Conservation (phyloP, 768 basidiomycete genomes). For the Boletus eberwhitei region DNA sequence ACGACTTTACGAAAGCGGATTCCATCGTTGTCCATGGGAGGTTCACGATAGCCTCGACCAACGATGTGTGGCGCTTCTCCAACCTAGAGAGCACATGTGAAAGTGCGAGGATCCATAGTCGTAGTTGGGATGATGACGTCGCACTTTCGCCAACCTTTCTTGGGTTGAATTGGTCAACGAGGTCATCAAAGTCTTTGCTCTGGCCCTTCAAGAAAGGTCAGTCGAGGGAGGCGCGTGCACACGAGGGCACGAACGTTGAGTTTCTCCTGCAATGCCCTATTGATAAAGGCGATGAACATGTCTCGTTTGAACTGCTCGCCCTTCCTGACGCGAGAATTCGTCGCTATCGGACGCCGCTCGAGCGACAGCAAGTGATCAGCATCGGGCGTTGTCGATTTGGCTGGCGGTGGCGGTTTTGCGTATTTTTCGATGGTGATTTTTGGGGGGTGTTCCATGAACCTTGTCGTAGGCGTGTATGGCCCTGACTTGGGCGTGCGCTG, state of each 20-base stretch:
- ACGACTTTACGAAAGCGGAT: conserved; percentile 77
- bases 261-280: conserved; percentile 77
- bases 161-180: conserved; percentile 81
- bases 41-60: conserved; percentile 83
- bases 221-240: conserved; percentile 5
- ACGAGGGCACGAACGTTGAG: conserved; percentile 48
- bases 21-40: conserved; percentile 96
- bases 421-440: conserved; percentile 45
- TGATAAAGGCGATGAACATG: conserved; percentile 81
- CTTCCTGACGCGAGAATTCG: conserved; percentile 74
- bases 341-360: conserved; percentile 59
- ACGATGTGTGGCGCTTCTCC: conserved; percentile 70
- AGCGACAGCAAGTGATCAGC: conserved; percentile 15
- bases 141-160: conserved; percentile 35
- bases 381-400: conserved; percentile 21
- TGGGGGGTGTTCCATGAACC: conserved; percentile 42
- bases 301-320: conserved; percentile 75
- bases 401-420: conserved; percentile 36
- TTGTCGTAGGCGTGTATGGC: conserved; percentile 44
- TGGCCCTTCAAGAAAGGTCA: conserved; percentile 51
- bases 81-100: conserved; percentile 91
- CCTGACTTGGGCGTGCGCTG: conserved; percentile 67
- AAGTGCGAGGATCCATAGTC: conserved; percentile 80
- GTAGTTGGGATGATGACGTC: conserved; percentile 51
- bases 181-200: conserved; percentile 77